Evolutionary conservation across 495 filamentous ascomycete species (phyloP).

Genomic region (Aspergillus sclerotioniger): DNA sequence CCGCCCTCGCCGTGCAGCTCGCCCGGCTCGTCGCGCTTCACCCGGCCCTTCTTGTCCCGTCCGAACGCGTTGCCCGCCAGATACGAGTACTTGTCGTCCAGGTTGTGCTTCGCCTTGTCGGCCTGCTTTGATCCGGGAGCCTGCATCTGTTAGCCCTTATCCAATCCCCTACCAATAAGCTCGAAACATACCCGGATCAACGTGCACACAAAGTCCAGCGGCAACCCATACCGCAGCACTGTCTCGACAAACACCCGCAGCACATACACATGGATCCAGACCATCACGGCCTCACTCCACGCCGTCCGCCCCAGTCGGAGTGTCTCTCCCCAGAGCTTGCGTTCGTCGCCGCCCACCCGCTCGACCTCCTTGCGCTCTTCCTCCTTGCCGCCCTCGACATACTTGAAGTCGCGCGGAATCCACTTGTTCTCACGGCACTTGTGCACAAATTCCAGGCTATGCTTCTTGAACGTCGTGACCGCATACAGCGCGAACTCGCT

Average conservation of each 20-base stretch:
- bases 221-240: constrained; percentile 88
- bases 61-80: constrained; percentile 94
- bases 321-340: constrained; percentile 89
- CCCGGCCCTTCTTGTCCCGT: constrained; percentile 86
- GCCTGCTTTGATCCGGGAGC: constrained; percentile 70
- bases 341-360: constrained; percentile 72
- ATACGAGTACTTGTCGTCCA: constrained; percentile 88
- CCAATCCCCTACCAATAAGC: neutral
- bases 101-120: constrained; percentile 73
- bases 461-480: constrained; percentile 91
- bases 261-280: constrained; percentile 87
- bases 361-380: constrained; percentile 83
- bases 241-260: constrained; percentile 96
- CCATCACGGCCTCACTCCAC: constrained; percentile 93
- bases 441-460: constrained; percentile 77
- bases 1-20: constrained; percentile 78
- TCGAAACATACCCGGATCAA: constrained; percentile 69
- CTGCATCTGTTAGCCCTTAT: constrained; percentile 42
- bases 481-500: constrained; percentile 85
- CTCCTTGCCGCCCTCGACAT: constrained; percentile 83
- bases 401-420: constrained; percentile 92
- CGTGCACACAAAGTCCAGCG: constrained; percentile 80
- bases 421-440: constrained; percentile 88
- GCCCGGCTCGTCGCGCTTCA: constrained; percentile 83
- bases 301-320: constrained; percentile 78